These are phyloP conservation scores for Spathaspora hagerdaliae DNA, from an alignment of 805 yeast species.

Conservation along the genomic window DNA sequence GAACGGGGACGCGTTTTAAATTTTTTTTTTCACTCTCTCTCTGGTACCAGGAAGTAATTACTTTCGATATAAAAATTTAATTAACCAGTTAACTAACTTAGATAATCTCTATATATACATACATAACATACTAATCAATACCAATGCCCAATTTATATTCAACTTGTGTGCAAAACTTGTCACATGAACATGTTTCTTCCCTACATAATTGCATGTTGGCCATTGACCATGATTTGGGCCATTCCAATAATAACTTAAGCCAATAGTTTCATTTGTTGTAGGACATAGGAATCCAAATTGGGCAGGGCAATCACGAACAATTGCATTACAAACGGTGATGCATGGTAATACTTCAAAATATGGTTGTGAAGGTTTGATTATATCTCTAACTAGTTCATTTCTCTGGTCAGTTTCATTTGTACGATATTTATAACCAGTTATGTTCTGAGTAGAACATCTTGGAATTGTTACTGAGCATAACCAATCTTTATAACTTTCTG, in stretches of 20 bases:
- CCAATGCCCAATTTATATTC: constrained; percentile 12
- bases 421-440: constrained; percentile 44
- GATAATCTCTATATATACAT: too few relatives aligned
- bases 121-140: too few relatives aligned
- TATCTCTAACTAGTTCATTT: constrained; percentile 50
- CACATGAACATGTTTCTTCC: constrained; percentile 9
- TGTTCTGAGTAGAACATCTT: constrained; percentile 60
- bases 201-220: constrained; percentile 38
- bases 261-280: constrained; percentile 23
- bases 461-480: constrained; percentile 87
- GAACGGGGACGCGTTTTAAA: neutral
- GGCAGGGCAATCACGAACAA: constrained; percentile 82
- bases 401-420: constrained; percentile 47
- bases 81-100: too few relatives aligned
- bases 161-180: constrained; percentile 7
- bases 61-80: too few relatives aligned
- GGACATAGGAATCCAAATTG: constrained; percentile 79
- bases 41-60: too few relatives aligned
- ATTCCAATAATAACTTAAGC: constrained; percentile 41
- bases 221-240: constrained; percentile 14
- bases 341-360: constrained; percentile 89
- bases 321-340: constrained; percentile 68
- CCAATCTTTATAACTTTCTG: constrained; percentile 74
- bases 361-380: constrained; percentile 47
- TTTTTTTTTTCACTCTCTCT: neutral